A percentile compares a stretch with the other conserved stretches of the same genome.
Evolutionary conservation across 306 rosid species (phyloP).

Genomic region (Cucurbita ficifolia): DNA sequence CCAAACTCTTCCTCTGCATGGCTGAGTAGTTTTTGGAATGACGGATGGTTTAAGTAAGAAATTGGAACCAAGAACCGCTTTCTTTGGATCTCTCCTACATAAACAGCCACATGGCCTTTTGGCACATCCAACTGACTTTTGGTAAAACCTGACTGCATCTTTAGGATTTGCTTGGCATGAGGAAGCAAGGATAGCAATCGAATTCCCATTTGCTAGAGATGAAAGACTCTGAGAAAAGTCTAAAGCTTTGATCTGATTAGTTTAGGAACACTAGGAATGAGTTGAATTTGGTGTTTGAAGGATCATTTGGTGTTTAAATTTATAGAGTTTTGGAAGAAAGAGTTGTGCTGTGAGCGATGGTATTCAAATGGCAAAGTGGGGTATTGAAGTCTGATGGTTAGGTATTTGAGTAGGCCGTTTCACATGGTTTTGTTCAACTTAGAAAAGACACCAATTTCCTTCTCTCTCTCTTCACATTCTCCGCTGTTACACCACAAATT

Average conservation of each 20-base stretch:
- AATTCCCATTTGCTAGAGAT: not conserved
- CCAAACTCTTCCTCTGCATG: conserved; percentile 36
- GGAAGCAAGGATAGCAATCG: not conserved
- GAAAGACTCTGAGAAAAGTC: not conserved
- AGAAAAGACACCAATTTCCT: not conserved
- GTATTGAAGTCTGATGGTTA: not conserved
- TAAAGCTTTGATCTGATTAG: not conserved
- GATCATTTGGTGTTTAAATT: not conserved
- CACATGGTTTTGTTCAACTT: conserved; percentile 6
- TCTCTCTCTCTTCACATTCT: not conserved
- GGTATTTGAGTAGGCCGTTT: not conserved
- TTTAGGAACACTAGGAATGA: not conserved
- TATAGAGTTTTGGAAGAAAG: not conserved
- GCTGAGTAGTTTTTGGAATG: conserved; percentile 10
- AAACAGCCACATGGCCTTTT: conserved; percentile 8
- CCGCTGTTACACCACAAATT: not conserved
- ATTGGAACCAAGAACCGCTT: conserved; percentile 6
- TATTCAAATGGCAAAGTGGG: not conserved
- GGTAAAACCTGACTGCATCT: not conserved
- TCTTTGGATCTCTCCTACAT: conserved; percentile 5
- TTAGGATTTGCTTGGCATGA: not conserved
- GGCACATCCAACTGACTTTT: conserved; percentile 2
- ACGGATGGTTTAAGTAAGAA: conserved; percentile 15
- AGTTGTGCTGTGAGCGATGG: not conserved
- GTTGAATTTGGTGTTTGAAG: not conserved